Percentiles rank a stretch among this genome's conserved stretches.
These are phyloP conservation scores for Elsinoe necatrix DNA, from an alignment of 2,329 filamentous ascomycete species.

Conservation along the genomic window DNA sequence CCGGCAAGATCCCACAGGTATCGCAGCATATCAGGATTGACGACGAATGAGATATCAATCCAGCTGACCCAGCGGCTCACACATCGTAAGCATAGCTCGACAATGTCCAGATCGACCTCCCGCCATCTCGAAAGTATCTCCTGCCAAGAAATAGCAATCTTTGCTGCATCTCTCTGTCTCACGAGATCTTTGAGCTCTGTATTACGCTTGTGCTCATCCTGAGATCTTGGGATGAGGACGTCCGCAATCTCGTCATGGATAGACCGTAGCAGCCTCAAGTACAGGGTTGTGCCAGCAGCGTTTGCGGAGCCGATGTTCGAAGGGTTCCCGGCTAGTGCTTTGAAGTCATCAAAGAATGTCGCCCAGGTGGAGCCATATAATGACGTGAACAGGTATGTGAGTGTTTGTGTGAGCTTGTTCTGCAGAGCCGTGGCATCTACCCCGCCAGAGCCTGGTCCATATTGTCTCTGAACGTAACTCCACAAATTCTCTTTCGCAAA, in stretches of 20 bases:
- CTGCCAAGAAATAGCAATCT: slow-evolving; percentile 84
- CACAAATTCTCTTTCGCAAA: slow-evolving; percentile 75
- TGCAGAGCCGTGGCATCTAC: slow-evolving; percentile 71
- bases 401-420: slow-evolving; percentile 93
- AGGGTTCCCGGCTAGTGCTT: slow-evolving; percentile 62
- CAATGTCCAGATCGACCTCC: slow-evolving; percentile 56
- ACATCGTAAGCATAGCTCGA: slow-evolving; percentile 84
- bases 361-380: slow-evolving; percentile 83
- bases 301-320: slow-evolving; percentile 53
- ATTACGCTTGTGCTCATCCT: slow-evolving; percentile 73
- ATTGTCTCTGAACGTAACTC: slow-evolving; percentile 69
- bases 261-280: slow-evolving; percentile 77
- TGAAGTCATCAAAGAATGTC: slow-evolving; percentile 82
- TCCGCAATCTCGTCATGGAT: slow-evolving; percentile 98
- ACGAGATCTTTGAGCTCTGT: slow-evolving; percentile 86
- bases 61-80: slow-evolving; percentile 97
- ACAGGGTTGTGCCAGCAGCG: slow-evolving; percentile 67
- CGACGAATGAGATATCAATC: slow-evolving; percentile 91
- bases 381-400: slow-evolving; percentile 86
- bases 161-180: slow-evolving; percentile 75
- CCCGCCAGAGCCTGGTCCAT: slow-evolving; percentile 47
- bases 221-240: slow-evolving; percentile 70
- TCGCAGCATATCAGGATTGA: slow-evolving; percentile 80
- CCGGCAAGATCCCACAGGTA: slow-evolving; percentile 80
- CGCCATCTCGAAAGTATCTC: slow-evolving; percentile 75